A percentile compares a stretch with the other conserved stretches of the same genome.
phyloP scores from a whole-genome alignment of 2,329 filamentous ascomycete species.

The Eutypella sp. region DNA sequence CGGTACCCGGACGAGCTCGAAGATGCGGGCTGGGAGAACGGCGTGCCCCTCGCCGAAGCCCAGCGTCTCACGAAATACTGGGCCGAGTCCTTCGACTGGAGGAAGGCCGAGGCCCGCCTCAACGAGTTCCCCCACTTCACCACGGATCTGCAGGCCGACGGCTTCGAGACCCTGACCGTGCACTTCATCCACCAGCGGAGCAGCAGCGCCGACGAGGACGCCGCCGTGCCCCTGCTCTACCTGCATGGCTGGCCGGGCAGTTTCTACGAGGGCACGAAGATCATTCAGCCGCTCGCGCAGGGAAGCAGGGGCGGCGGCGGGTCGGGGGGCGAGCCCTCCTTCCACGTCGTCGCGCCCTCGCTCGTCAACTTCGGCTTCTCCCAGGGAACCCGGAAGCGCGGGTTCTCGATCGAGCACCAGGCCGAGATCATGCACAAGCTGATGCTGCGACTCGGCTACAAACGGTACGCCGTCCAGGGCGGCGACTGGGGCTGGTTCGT shows the following conservation, averaged over 20 bases:
- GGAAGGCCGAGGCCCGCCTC: slow-evolving; percentile 50
- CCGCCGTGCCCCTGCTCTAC: slow-evolving; percentile 26
- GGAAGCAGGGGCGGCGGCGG: slow-evolving; percentile 4
- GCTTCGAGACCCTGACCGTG: slow-evolving; percentile 54
- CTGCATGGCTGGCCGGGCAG: slow-evolving; percentile 29
- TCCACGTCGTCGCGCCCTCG: slow-evolving; percentile 33
- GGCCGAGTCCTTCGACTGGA: slow-evolving; percentile 53
- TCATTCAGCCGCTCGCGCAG: slow-evolving; percentile 22
- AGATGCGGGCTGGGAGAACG: slow-evolving; percentile 21
- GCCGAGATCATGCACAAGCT: slow-evolving; percentile 23
- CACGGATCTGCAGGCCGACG: slow-evolving; percentile 46
- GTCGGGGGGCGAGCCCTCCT: slow-evolving; percentile 23
- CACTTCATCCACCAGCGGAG: slow-evolving; percentile 61
- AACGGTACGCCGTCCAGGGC: not conserved
- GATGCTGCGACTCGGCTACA: slow-evolving; percentile 28
- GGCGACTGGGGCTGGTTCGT: not conserved
- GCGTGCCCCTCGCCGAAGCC: slow-evolving; percentile 27
- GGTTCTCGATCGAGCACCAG: slow-evolving; percentile 17
- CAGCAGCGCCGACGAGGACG: not conserved
- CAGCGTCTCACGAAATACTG: slow-evolving; percentile 32
- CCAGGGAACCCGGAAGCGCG: slow-evolving; percentile 16
- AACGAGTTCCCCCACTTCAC: slow-evolving; percentile 57
- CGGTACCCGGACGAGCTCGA: not conserved
- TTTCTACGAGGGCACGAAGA: slow-evolving; percentile 23
- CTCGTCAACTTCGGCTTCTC: slow-evolving; percentile 32